Evolutionary conservation across 2,329 filamentous ascomycete genomes (phyloP).

Genomic region (Pseudohalonectria lignicola): DNA sequence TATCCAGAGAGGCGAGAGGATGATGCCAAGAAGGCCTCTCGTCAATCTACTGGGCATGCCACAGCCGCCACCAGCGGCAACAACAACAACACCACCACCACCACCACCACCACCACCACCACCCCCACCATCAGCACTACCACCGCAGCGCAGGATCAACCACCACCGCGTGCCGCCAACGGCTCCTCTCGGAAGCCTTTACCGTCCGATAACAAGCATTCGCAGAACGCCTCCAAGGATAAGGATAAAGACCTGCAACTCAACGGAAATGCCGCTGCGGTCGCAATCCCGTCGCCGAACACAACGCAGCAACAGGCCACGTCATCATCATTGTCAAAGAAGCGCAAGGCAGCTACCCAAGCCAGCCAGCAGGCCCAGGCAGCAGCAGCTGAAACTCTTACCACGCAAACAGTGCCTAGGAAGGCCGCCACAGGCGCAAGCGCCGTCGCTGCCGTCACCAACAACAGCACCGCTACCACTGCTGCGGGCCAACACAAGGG

Average conservation of each 20-base stretch:
- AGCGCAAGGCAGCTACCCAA: conserved; percentile 64
- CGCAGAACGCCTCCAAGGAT: conserved; percentile 25
- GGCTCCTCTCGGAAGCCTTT: conserved; percentile 17
- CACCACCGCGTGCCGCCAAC: conserved; percentile 10
- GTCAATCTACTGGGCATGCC: no score
- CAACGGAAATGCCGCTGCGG: no score
- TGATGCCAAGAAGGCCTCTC: conserved; percentile 45
- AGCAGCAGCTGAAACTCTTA: no score
- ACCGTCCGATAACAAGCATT: conserved; percentile 23
- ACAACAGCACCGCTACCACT: not conserved
- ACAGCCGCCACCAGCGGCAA: conserved; percentile 14
- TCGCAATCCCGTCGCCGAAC: no score
- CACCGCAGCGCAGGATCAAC: conserved; percentile 10
- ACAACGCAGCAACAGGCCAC: no score
- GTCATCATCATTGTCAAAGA: no score
- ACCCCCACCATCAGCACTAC: conserved; percentile 7
- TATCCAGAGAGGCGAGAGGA: conserved; percentile 42
- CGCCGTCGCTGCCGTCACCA: no score
- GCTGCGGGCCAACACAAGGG: conserved; percentile 13
- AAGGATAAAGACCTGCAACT: no score
- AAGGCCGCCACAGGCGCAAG: no score
- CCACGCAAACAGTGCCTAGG: no score
- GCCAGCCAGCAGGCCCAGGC: conserved; percentile 11
- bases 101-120: conserved; percentile 25
- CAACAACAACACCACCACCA: conserved; percentile 10